phyloP scores from a whole-genome alignment of 176 grass and related monocot species.

The Zoysia japonica region DNA sequence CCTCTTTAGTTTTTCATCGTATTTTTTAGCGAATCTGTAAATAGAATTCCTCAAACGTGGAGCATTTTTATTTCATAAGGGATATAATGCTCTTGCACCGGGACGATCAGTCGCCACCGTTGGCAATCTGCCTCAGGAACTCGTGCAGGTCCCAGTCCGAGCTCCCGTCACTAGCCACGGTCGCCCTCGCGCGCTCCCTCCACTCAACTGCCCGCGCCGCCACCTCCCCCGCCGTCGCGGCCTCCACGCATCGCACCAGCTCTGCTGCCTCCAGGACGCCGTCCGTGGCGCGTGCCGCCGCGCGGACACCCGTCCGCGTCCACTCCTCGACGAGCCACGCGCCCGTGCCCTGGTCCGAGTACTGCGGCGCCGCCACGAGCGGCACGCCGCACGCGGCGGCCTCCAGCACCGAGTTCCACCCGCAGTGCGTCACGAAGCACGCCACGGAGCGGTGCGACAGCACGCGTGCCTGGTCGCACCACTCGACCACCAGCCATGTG shows the following conservation, averaged over 20 bases:
- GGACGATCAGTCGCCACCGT: background rate
- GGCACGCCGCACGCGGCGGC: slow-evolving; percentile 56
- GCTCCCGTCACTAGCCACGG: slow-evolving; percentile 36
- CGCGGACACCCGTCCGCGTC: slow-evolving; percentile 54
- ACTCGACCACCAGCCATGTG: slow-evolving; percentile 54
- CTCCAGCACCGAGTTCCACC: slow-evolving; percentile 70
- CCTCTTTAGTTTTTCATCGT: too few relatives aligned
- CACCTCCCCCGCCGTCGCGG: slow-evolving; percentile 35
- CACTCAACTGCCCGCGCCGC: slow-evolving; percentile 39
- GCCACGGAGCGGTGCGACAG: slow-evolving; percentile 62
- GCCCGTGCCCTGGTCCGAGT: slow-evolving; percentile 72
- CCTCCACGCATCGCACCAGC: slow-evolving; percentile 51
- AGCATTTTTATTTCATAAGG: too few relatives aligned
- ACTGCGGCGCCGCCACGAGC: slow-evolving; percentile 57
- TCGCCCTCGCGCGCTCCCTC: slow-evolving; percentile 39
- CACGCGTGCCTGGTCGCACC: slow-evolving; percentile 77
- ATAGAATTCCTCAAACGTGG: too few relatives aligned
- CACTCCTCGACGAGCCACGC: slow-evolving; percentile 57
- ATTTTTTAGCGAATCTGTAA: too few relatives aligned
- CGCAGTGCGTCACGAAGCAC: slow-evolving; percentile 73
- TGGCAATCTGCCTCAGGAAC: slow-evolving; percentile 31
- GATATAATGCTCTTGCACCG: too few relatives aligned
- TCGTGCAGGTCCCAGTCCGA: slow-evolving; percentile 37
- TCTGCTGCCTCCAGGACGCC: slow-evolving; percentile 48
- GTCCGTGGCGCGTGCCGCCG: slow-evolving; percentile 9